Base-by-base conservation (phyloP, 2,329 filamentous ascomycete genomes). In the Rosellinia necatrix region DNA sequence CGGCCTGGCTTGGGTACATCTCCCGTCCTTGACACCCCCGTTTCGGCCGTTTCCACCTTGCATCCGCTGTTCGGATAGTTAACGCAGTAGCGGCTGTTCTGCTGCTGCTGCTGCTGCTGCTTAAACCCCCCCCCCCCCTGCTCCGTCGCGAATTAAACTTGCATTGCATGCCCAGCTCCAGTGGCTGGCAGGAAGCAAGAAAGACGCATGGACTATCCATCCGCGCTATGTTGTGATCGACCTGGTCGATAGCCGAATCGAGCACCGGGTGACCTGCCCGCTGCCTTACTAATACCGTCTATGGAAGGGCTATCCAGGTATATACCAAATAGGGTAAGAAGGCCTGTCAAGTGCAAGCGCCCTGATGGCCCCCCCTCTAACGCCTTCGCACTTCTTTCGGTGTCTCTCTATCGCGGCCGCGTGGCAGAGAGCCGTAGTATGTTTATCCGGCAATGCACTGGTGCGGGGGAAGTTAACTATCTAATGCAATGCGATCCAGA, bases 31-130 rank as follows among this genome's bases (percentile, higher is more conserved):
- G 10, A 32, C 17, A 48, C 48, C 52, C 56, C 53, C 53, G 48
- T 56, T 56, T 59, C 56, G 57, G 57, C 53, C 57, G 49, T 56
- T 59, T 37, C 34, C 24, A 54, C 52, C 50, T 49, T 54, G 53
- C 54, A 58, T 60, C 58, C 53, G 57, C 43, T 44, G 52, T 25
- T 40, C 34, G 52, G 53, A 49, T n/a, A n/a, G n/a, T n/a, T 52
- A 59, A 41, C 38, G 49, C 53, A 59, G 57, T 52, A 48, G 40
- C 38, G 35, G 50, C 40, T 35, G 37, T 22, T 30, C 27, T 40
- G 17, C 27, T 42, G 41, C 37, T 50, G 25, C 15, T 27, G 25
- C 7, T 29, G 27, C 34, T 43, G 10, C 21, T 22, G 8, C 24
- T 27, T 44, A 32, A 13, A 30, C 35, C 41, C 48, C 42, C 41